These are phyloP conservation scores for Jatropha podagrica DNA, from an alignment of 441 rosid species.

Conservation along the genomic window DNA sequence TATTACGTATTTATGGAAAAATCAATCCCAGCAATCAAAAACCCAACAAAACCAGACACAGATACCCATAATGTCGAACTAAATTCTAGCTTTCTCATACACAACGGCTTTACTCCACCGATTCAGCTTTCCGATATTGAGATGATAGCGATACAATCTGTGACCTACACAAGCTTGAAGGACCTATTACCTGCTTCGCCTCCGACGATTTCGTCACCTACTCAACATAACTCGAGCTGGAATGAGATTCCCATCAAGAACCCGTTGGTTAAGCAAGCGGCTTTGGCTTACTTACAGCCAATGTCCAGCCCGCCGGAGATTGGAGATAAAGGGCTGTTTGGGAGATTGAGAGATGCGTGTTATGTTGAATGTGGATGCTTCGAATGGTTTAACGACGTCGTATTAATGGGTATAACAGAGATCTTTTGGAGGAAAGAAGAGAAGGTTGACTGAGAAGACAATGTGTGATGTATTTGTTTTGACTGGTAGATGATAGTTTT, in stretches of 20 bases:
- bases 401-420: conserved; percentile 25
- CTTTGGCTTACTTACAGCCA: conserved; percentile 64
- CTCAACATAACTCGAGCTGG: conserved; percentile 43
- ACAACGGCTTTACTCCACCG: background rate
- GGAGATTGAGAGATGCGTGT: conserved; percentile 30
- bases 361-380: conserved; percentile 42
- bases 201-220: conserved; percentile 25
- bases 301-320: conserved; percentile 35
- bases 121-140: conserved; percentile 38
- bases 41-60: background rate
- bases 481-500: conserved; percentile 37
- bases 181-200: conserved; percentile 42
- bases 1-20: too few species aligned
- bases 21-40: too few species aligned
- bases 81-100: background rate
- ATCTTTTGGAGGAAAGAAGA: conserved; percentile 13
- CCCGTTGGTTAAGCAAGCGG: conserved; percentile 65
- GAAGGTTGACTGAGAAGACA: conserved; percentile 28
- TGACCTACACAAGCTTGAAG: conserved; percentile 53
- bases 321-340: conserved; percentile 31
- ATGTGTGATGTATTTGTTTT: conserved; percentile 18
- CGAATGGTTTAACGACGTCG: conserved; percentile 37
- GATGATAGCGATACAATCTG: conserved; percentile 34
- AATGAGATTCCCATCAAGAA: conserved; percentile 56
- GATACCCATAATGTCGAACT: background rate